These are phyloP conservation scores for Trichosporon coremiiforme DNA, from an alignment of 1,284 basidiomycete species.

Conservation along the genomic window DNA sequence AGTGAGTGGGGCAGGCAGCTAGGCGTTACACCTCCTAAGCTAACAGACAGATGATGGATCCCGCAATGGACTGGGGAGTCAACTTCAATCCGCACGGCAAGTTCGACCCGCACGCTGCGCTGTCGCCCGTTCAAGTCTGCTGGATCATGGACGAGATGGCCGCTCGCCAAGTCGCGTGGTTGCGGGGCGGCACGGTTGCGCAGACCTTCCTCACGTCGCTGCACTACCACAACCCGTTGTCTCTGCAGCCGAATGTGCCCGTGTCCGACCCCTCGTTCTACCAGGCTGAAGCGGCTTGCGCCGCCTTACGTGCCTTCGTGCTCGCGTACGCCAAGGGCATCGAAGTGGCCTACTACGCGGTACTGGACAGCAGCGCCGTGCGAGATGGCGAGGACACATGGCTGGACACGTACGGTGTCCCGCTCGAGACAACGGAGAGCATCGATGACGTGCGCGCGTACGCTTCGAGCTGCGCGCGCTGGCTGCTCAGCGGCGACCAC, in stretches of 20 bases:
- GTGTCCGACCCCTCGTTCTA: slow-evolving; percentile 38
- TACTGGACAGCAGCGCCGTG: slow-evolving; percentile 62
- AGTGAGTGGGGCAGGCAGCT: slow-evolving; percentile 56
- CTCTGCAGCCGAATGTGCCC: slow-evolving; percentile 56
- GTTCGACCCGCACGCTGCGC: slow-evolving; percentile 68
- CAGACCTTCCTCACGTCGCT: slow-evolving; percentile 83
- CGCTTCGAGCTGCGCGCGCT: slow-evolving; percentile 64
- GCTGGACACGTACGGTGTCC: slow-evolving; percentile 79
- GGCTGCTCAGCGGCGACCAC: slow-evolving; percentile 50
- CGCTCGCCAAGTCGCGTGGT: slow-evolving; percentile 86
- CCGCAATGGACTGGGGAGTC: slow-evolving; percentile 81
- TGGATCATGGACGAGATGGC: slow-evolving; percentile 82
- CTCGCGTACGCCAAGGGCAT: slow-evolving; percentile 78
- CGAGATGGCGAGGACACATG: slow-evolving; percentile 88
- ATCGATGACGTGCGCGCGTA: slow-evolving; percentile 63
- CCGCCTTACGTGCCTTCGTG: slow-evolving; percentile 71
- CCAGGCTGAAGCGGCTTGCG: slow-evolving; percentile 61
- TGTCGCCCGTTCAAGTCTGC: slow-evolving; percentile 75
- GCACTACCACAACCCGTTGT: slow-evolving; percentile 66
- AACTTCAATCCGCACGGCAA: slow-evolving; percentile 48
- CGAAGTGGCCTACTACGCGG: slow-evolving; percentile 77
- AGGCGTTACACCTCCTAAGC: neutral
- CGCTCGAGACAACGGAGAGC: slow-evolving; percentile 69
- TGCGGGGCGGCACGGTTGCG: slow-evolving; percentile 75
- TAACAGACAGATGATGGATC: slow-evolving; percentile 70